Conservation (phyloP, 83 land plant genomes). For the Picea abies region DNA sequence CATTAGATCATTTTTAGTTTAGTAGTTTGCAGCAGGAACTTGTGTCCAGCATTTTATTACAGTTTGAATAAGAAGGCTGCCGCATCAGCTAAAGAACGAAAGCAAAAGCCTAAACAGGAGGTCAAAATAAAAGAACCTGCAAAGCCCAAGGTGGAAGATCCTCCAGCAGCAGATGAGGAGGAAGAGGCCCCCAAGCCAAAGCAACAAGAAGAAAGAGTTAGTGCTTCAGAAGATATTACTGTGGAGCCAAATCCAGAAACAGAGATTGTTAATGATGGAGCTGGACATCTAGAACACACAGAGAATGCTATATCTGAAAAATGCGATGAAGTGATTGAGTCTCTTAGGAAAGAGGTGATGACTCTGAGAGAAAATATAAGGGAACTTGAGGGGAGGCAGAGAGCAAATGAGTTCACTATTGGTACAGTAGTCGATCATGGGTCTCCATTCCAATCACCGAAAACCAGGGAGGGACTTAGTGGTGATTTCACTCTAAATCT, state of each 20-base stretch:
- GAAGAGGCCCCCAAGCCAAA: too few species aligned
- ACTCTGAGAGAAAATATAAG: conserved; percentile 24
- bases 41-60: too few species aligned
- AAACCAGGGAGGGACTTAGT: background rate
- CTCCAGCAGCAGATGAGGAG: too few species aligned
- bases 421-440: background rate
- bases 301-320: conserved; percentile 17
- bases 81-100: too few species aligned
- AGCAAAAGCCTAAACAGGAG: too few species aligned
- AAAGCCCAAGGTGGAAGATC: too few species aligned
- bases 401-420: background rate
- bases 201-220: background rate
- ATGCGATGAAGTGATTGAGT: conserved; percentile 21
- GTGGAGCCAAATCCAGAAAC: background rate
- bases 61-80: too few species aligned
- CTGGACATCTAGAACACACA: conserved; percentile 14
- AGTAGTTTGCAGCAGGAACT: too few species aligned
- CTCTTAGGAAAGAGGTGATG: conserved; percentile 41
- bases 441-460: background rate
- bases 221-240: conserved; percentile 11
- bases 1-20: too few species aligned
- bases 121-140: too few species aligned
- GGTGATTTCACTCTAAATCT: background rate
- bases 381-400: conserved; percentile 11
- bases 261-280: conserved; percentile 2